These are phyloP conservation scores for Venturiaceae sp. DNA, from an alignment of 2,329 filamentous ascomycete species.

Conservation along the genomic window DNA sequence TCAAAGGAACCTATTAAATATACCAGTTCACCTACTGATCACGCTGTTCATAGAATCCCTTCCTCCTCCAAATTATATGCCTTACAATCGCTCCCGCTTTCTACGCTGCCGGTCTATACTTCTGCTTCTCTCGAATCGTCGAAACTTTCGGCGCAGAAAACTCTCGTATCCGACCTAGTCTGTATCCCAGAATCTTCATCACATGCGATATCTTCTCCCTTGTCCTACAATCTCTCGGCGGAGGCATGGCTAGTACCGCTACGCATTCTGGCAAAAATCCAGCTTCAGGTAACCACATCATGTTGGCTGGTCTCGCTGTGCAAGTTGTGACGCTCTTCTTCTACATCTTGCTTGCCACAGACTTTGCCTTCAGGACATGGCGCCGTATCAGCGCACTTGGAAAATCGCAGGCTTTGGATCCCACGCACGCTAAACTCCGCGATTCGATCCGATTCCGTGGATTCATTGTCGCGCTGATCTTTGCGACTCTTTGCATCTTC, in stretches of 20 bases:
- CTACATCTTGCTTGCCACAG: slow-evolving; percentile 30
- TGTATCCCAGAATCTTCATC: slow-evolving; percentile 43
- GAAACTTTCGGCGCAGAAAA: slow-evolving; percentile 27
- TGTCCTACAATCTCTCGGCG: slow-evolving; percentile 33
- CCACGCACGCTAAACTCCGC: slow-evolving; percentile 23
- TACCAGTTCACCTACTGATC: not conserved
- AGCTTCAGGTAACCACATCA: slow-evolving; percentile 31
- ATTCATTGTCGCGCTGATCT: slow-evolving; percentile 44
- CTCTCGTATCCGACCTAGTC: slow-evolving; percentile 32
- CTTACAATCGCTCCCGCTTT: slow-evolving; percentile 48
- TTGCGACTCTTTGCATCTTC: slow-evolving; percentile 55
- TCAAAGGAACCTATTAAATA: no score
- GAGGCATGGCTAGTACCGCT: slow-evolving; percentile 29
- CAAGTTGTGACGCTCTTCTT: slow-evolving; percentile 34
- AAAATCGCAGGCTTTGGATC: slow-evolving; percentile 15
- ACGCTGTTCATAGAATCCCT: slow-evolving; percentile 35
- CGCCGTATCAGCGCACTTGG: not conserved
- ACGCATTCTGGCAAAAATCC: slow-evolving; percentile 21
- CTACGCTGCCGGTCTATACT: slow-evolving; percentile 55
- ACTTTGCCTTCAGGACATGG: slow-evolving; percentile 17
- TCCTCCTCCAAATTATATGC: slow-evolving; percentile 58
- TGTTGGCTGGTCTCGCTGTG: slow-evolving; percentile 34
- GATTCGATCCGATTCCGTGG: slow-evolving; percentile 37
- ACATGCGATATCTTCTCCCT: slow-evolving; percentile 37
- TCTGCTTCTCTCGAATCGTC: slow-evolving; percentile 43